These are phyloP conservation scores for Carex myosuroides DNA, from an alignment of 176 grass and related monocot genomes.

Conservation along the genomic window DNA sequence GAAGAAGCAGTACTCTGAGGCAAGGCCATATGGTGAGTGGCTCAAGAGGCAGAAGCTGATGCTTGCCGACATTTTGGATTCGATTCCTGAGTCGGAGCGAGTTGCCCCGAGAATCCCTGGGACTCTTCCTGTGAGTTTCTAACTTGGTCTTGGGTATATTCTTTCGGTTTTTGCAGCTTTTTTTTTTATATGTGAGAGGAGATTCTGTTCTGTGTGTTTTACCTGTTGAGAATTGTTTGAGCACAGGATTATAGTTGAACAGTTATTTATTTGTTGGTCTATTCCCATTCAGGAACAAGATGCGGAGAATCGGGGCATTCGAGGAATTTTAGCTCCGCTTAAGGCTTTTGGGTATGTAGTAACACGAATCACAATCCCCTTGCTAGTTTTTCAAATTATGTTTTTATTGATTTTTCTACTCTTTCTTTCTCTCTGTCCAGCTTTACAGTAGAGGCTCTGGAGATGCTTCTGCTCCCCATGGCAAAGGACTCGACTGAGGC, in stretches of 20 bases:
- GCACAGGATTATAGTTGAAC: neutral
- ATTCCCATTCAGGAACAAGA: constrained; percentile 29
- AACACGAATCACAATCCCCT: neutral
- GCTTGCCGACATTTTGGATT: constrained; percentile 65
- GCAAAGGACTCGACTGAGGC: constrained; percentile 71
- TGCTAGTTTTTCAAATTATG: neutral
- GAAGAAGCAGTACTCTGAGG: constrained; percentile 79
- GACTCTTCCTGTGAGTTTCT: constrained; percentile 46
- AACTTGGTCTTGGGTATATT: constrained; percentile 10
- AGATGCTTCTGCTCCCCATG: constrained; percentile 94
- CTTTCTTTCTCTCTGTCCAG: constrained; percentile 35
- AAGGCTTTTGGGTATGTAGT: constrained; percentile 90
- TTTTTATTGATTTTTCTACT: constrained; percentile 10
- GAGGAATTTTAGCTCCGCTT: constrained; percentile 68
- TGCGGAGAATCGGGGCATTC: constrained; percentile 43
- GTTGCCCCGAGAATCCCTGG: constrained; percentile 49
- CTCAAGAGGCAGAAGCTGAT: constrained; percentile 70
- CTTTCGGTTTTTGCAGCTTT: constrained; percentile 2
- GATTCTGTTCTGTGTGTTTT: neutral
- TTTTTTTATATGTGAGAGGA: neutral
- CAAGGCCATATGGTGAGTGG: constrained; percentile 83
- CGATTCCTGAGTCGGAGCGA: constrained; percentile 60
- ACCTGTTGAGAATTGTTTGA: constrained; percentile 5
- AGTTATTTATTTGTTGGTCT: constrained; percentile 8
- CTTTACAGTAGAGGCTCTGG: constrained; percentile 84